Evolutionary conservation across 2,329 filamentous ascomycete species (phyloP), one percentile per base, ranked within the genome.

Genomic region (Aureobasidium pullulans): DNA sequence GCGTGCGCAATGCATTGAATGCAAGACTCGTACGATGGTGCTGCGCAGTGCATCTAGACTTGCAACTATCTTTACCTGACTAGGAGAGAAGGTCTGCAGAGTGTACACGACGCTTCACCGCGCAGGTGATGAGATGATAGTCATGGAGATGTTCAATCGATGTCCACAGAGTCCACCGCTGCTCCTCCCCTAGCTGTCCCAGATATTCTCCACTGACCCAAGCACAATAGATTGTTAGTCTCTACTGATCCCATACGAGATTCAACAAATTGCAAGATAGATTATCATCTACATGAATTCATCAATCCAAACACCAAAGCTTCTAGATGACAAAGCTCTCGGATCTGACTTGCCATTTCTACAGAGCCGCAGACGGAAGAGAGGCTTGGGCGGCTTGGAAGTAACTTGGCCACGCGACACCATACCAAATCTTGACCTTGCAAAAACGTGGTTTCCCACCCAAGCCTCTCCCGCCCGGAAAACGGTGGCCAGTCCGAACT

Each of bases 11-110:
- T 31, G 32, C 16, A 19, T 23, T 23, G 23, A 23, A 54, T 54
- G 50, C 50, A 43, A 34, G 23, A 53, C 50, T 54, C 50, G 50
- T 54, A 54, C 50, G 50, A 54, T 43, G 10, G 9, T 42, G 23
- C n/a, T 54, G 16, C 28, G 50, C 16, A 54, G 23, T 32, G 32
- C 47, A 49, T 49, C 47, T 49, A 49, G 47, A 49, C 3, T 19
- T 16, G 8, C 15, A 50, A 34, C 19, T 29, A 52, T 52, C 36
- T 40, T 52, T 52, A 23, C 34, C 36, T 40, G 36, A 49, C 47
- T 49, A 28, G 32, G 32, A 40, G 36, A 13, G 36, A 23, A 13
- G 3, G 11, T 13, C 40, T 29, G 36, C 23, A 52, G 48, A 40
- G 15, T 40, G 48, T 52, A 29, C 34, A 36, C 36, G 48, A 39